Evolutionary conservation across 176 grass and related monocot species (phyloP), one percentile per base, ranked within the genome.

Genomic region (Carex myosuroides): DNA sequence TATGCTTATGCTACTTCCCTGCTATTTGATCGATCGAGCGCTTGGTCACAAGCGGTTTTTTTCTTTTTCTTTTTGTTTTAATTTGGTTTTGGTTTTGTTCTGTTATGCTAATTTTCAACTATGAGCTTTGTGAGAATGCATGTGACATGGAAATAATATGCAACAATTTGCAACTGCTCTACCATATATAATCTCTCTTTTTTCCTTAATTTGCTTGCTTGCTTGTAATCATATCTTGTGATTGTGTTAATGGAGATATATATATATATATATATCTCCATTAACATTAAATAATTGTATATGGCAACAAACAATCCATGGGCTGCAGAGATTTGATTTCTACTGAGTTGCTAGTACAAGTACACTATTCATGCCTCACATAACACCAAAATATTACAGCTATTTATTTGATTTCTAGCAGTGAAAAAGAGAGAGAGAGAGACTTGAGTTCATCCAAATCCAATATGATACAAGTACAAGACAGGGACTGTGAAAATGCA

Each of bases 91-190:
- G 69, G 22, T 61, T 63, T 48, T 85, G 65, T 85, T 71, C 74
- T 52, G 22, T 72, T 61, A 67, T 65, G 33, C 54, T 64, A 70
- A 70, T 71, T 85, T 77, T 67, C 37, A 64, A 50, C 30, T 50
- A 42, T 30, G 76, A 86, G 75, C 85, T 56, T 68, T 83, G 61
- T 81, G 85, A 64, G 76, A 48, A 86, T 86, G 76, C 30, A 86
- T 86, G 63, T 66, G 70, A 69, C 67, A 86, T 80, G 84, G 50
- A 86, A 86, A 86, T 86, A 81, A 86, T 53, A 44, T 80, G 54
- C 37, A 81, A 58, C 60, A 81, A 86, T 18, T 60, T 80, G 37
- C 37, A 81, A 58, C 24, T 59, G 37, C 41, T 62, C 16, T 84
- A 39, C 57, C 9, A 56, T 21, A 55, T 33, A 56, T 37, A 80